Evolutionary conservation across 2,329 filamentous ascomycete genomes (phyloP), one percentile per base, ranked within the genome.

Genomic region (Fusarium kyushuense): DNA sequence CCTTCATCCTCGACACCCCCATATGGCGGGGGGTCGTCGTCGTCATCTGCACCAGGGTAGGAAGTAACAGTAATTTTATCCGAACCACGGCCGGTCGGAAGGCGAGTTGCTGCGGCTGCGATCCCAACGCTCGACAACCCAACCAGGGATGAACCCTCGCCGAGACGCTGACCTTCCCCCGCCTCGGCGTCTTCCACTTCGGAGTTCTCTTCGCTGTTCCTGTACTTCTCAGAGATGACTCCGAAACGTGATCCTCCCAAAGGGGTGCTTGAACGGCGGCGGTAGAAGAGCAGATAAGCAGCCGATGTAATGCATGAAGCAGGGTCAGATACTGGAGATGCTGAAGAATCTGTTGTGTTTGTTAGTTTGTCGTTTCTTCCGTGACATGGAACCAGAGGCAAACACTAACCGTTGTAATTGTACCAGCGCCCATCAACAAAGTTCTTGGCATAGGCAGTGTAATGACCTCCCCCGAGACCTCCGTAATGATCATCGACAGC

Each of bases 401-500:
- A 46, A 32, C 14, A 80, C 90, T 80, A 84, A 96, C 94, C 95
- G 78, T 99, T 98, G 79, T 96, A 98, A 72, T 96, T 92, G 78
- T 97, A 97, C 96, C 96, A 99, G 78, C 92, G 85, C 58, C 87
- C 87, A 74, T 97, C 93, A 63, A 92, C 84, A 79, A 97, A 97
- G 78, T 97, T 98, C 82, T 93, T 94, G 38, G 94, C 94, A 78
- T 90, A 94, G 29, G 96, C 96, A 21, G 94, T 98, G 81, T 99
- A 99, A 79, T 99, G 96, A 1, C 96, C 96, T 41, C 96, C 96
- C 62, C 94, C 94, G 36, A 99, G 87, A 30, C 94, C 93, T 63
- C 96, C 96, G 77, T 92, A 97, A 79, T 99, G 96, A 76, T 97
- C 95, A 79, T 99, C 96, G 3, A 99, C 94, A 16, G 91, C 96